phyloP scores from a whole-genome alignment of 2,329 filamentous ascomycete species.

The Pyrenochaeta sp. region DNA sequence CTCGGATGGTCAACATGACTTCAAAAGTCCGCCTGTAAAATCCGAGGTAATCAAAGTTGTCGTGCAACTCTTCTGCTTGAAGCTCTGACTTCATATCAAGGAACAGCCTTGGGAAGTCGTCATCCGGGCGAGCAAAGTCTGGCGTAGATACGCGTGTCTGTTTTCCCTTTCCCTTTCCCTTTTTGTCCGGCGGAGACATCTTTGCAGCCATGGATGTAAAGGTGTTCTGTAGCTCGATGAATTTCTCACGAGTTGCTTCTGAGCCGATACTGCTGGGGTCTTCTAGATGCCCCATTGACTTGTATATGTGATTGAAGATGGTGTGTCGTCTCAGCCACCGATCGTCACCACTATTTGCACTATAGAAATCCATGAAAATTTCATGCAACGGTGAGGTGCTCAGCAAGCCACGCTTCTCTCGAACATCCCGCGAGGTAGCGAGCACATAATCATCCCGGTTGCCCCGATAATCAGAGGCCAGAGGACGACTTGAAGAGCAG shows the following conservation, averaged over 20 bases:
- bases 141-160: slow-evolving; percentile 6
- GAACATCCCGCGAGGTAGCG: background rate
- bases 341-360: slow-evolving; percentile 5
- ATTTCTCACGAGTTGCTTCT: background rate
- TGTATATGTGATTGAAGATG: slow-evolving; percentile 19
- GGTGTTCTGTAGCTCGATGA: slow-evolving; percentile 4
- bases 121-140: slow-evolving; percentile 7
- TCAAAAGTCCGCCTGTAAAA: slow-evolving; percentile 23
- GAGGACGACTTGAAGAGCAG: slow-evolving; percentile 3
- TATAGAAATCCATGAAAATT: slow-evolving; percentile 18
- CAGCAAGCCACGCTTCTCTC: slow-evolving; percentile 17
- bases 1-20: slow-evolving; percentile 13
- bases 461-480: slow-evolving; percentile 10
- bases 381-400: slow-evolving; percentile 12
- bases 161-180: slow-evolving; percentile 8
- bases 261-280: background rate
- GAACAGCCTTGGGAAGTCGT: slow-evolving; percentile 10
- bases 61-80: slow-evolving; percentile 19
- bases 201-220: slow-evolving; percentile 9
- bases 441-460: background rate
- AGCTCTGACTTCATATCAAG: slow-evolving; percentile 10
- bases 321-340: slow-evolving; percentile 24
- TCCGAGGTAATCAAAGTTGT: slow-evolving; percentile 27
- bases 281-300: slow-evolving; percentile 2
- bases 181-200: slow-evolving; percentile 1